Base-by-base conservation (phyloP, 495 filamentous ascomycete genomes). In the Penicillium verhagenii region DNA sequence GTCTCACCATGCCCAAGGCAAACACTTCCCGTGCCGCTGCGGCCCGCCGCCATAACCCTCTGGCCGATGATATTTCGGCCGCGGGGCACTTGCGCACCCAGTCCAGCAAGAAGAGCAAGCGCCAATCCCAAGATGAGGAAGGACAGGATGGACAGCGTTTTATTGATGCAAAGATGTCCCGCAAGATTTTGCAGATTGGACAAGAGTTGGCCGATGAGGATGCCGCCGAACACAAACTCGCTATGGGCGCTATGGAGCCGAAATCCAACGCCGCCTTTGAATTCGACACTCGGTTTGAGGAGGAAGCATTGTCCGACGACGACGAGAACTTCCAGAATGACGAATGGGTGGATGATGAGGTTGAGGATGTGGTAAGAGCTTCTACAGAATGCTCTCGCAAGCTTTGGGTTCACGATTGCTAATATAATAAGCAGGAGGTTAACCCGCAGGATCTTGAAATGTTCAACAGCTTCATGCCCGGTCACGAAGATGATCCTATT, bases 381-480 rank as follows among this genome's bases (percentile, higher is more conserved):
- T 28, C 31, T 13, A 47, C 25, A 18, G n/a, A n/a, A 51, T 39
- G 5, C 14, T 25, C 8, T 19, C 2, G 14, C 1, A 29, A 18
- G 11, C 31, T 19, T 28, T 29, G 35, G 23, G 16, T 11, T 57
- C 35, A 18, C n/a, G 23, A 31, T 54, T 53, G 38, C 57, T 64
- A 60, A 70, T 40, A 25, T 37, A 8, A 21, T 21, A 31, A 35
- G 47, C 29, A 86, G 77, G 93, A 96, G 63, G 79, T 97, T 33
- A 90, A 95, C 53, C 91, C 92, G n/a, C 83, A 83, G 43, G 94
- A 99, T 66, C 75, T 96, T 33, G 91, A 89, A 49, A 86, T 88
- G 47, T 99, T 95, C 73, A 90, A 95, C 70, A 87, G 86, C 52
- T 97, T 96, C 72, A 79, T 96, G 61, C 89, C 74, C n/a, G 59